Percentiles rank a stretch among this genome's conserved stretches.
Conservation (phyloP, 441 rosid species). For the California macrophylla region DNA sequence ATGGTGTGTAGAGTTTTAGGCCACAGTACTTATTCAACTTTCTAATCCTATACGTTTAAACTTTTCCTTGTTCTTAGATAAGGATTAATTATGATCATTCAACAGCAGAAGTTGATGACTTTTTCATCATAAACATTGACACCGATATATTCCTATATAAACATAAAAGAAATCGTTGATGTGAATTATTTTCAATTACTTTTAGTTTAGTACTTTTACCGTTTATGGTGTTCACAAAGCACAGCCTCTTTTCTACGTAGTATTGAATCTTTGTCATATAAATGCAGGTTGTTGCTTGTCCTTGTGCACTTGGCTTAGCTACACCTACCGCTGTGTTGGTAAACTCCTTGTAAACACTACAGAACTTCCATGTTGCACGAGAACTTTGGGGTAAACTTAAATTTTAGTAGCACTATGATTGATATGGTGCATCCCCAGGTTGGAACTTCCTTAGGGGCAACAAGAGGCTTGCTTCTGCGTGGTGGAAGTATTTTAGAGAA, state of each 20-base stretch:
- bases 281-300: slow-evolving; percentile 92
- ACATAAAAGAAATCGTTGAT: not conserved
- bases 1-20: slow-evolving; percentile 15
- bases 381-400: slow-evolving; percentile 13
- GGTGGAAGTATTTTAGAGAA: slow-evolving; percentile 85
- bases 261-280: slow-evolving; percentile 19
- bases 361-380: not conserved
- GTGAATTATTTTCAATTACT: not conserved
- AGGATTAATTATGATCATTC: not conserved
- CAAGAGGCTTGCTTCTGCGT: slow-evolving; percentile 82
- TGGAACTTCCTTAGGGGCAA: slow-evolving; percentile 93
- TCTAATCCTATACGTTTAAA: not conserved
- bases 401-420: slow-evolving; percentile 1
- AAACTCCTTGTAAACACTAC: slow-evolving; percentile 19
- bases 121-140: not conserved
- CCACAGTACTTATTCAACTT: not conserved
- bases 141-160: not conserved
- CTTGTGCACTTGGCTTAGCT: slow-evolving; percentile 97
- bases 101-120: not conserved
- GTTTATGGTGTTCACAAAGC: not conserved
- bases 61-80: not conserved
- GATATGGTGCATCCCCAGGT: slow-evolving; percentile 37
- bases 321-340: slow-evolving; percentile 97
- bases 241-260: not conserved
- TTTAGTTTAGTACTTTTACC: not conserved